phyloP scores from a whole-genome alignment of 2,329 filamentous ascomycete genomes.

The Ophiostoma pallidulum region DNA sequence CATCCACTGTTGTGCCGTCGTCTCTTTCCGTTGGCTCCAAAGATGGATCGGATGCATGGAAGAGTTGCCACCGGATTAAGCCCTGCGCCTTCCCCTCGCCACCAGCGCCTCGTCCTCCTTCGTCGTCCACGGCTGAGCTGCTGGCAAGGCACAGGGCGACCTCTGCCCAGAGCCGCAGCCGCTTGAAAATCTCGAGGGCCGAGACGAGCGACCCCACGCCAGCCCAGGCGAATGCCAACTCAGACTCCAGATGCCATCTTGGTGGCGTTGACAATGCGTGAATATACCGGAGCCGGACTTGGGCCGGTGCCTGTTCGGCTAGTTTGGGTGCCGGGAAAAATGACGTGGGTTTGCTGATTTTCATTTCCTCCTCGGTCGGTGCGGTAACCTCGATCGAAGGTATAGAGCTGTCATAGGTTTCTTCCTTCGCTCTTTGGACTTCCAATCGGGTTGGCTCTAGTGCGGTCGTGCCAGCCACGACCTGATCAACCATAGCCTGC shows the following conservation, averaged over 20 bases:
- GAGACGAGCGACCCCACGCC: conserved; percentile 77
- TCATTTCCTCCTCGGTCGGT: conserved; percentile 22
- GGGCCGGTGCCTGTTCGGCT: conserved; percentile 67
- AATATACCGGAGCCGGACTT: conserved; percentile 71
- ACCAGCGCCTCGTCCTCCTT: conserved; percentile 42
- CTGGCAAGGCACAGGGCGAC: conserved; percentile 79
- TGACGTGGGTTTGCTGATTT: conserved; percentile 48
- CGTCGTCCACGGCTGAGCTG: conserved; percentile 47
- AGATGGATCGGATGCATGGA: conserved; percentile 46
- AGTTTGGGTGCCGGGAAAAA: conserved; percentile 72
- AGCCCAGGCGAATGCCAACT: conserved; percentile 89
- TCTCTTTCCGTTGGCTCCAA: conserved; percentile 26
- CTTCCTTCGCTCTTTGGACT: not conserved
- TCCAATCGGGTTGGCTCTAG: conserved; percentile 22
- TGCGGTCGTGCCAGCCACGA: conserved; percentile 68
- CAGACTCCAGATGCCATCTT: conserved; percentile 87
- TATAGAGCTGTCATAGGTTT: conserved; percentile 25
- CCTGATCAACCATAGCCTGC: conserved; percentile 90
- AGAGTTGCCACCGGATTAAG: conserved; percentile 71
- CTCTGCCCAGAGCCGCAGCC: conserved; percentile 88
- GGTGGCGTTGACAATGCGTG: conserved; percentile 77
- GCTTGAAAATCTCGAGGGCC: conserved; percentile 91
- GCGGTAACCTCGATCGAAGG: conserved; percentile 38
- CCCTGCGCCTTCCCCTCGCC: conserved; percentile 71
- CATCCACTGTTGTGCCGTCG: conserved; percentile 46